Conservation (phyloP, 768 basidiomycete species). For the Coprinellus micaceus region DNA sequence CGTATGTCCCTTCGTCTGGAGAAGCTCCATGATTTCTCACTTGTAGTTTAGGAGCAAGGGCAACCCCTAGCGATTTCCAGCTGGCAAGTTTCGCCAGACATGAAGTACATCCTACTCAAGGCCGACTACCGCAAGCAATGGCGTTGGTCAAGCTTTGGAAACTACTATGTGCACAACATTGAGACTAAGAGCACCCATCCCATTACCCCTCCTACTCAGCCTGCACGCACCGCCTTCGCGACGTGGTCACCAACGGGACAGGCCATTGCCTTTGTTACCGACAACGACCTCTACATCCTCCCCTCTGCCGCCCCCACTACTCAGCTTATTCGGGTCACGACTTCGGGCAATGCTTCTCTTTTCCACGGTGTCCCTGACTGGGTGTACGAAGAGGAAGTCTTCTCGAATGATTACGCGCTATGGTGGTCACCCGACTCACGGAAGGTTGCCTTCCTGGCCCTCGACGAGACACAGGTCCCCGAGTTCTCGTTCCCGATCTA, state of each 20-base stretch:
- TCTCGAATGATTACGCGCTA: constrained; percentile 64
- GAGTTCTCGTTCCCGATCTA: constrained; percentile 89
- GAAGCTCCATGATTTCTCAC: constrained; percentile 1
- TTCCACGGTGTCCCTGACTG: constrained; percentile 97
- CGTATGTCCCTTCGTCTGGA: constrained; percentile 36
- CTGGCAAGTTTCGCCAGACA: constrained; percentile 89
- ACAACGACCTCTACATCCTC: constrained; percentile 87
- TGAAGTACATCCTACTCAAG: constrained; percentile 84
- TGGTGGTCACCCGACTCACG: constrained; percentile 88
- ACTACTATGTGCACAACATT: constrained; percentile 89
- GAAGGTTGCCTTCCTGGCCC: constrained; percentile 77
- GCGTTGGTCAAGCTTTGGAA: constrained; percentile 87
- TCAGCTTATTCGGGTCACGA: constrained; percentile 70
- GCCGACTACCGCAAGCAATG: constrained; percentile 85
- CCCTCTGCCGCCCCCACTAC: constrained; percentile 52
- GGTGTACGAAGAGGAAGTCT: constrained; percentile 96
- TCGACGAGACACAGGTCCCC: constrained; percentile 86
- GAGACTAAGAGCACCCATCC: constrained; percentile 65
- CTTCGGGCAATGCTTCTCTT: constrained; percentile 73
- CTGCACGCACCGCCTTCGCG: constrained; percentile 74
- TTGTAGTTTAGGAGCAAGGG: constrained; percentile 48
- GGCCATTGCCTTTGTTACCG: constrained; percentile 80
- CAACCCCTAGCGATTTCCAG: constrained; percentile 43
- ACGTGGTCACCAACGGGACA: constrained; percentile 85
- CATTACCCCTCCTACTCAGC: constrained; percentile 61